Percentiles rank a stretch among this genome's conserved stretches.
Evolutionary conservation across 306 rosid genomes (phyloP).

Genomic region (Clitoria ternatea): DNA sequence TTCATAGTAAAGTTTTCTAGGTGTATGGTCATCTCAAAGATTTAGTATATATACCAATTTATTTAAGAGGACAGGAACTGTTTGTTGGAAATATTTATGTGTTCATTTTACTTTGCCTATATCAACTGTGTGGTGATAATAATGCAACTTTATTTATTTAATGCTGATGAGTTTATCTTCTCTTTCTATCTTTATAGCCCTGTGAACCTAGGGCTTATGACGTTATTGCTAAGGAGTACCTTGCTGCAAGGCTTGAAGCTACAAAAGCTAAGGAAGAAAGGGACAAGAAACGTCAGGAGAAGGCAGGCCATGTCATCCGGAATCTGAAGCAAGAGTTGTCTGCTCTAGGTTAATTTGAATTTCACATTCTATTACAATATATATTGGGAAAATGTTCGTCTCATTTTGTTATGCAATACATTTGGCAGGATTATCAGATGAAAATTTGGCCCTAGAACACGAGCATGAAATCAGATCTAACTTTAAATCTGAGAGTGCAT

Average conservation of each 20-base stretch:
- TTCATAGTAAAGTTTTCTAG: background rate
- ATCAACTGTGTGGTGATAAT: background rate
- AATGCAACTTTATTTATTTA: no score
- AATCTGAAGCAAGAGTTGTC: conserved; percentile 78
- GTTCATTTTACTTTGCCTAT: conserved; percentile 10
- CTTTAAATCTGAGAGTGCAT: conserved; percentile 35
- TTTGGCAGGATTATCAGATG: conserved; percentile 72
- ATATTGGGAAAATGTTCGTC: conserved; percentile 8
- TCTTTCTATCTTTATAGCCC: conserved; percentile 40
- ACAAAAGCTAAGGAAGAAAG: conserved; percentile 62
- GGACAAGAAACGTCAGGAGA: conserved; percentile 74
- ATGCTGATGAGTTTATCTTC: conserved; percentile 8
- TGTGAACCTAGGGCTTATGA: conserved; percentile 64
- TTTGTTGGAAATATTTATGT: background rate
- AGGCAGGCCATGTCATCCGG: conserved; percentile 65
- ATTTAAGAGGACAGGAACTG: background rate
- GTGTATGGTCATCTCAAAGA: background rate
- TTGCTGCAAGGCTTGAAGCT: conserved; percentile 81
- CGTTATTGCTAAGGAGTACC: conserved; percentile 74
- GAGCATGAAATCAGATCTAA: conserved; percentile 51
- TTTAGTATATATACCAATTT: background rate
- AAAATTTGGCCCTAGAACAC: conserved; percentile 54
- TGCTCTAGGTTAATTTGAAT: conserved; percentile 51
- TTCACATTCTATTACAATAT: conserved; percentile 26
- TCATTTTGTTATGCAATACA: conserved; percentile 17